A percentile compares a stretch with the other conserved stretches of the same genome.
Conservation (phyloP, 306 rosid genomes). For the Vigna radiata region DNA sequence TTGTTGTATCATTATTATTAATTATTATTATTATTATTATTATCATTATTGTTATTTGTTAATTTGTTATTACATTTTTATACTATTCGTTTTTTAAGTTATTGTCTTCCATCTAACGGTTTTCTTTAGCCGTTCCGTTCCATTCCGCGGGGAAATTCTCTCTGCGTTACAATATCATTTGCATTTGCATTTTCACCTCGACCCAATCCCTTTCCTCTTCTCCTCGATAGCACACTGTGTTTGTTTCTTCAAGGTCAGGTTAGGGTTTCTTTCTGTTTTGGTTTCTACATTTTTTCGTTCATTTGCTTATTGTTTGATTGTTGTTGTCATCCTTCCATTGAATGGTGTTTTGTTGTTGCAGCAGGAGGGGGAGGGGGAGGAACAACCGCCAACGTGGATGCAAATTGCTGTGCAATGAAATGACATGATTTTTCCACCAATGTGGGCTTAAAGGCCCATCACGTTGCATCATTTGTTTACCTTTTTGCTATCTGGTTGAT, state of each 20-base stretch:
- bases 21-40: too few relatives aligned
- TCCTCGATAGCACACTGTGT: neutral
- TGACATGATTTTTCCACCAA: neutral
- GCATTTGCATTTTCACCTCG: neutral
- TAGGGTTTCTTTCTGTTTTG: neutral
- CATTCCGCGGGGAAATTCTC: neutral
- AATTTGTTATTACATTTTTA: too few relatives aligned
- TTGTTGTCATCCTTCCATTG: neutral
- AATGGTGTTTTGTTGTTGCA: neutral
- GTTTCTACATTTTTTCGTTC: neutral
- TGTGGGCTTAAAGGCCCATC: conserved; percentile 22
- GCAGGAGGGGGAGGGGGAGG: conserved; percentile 1
- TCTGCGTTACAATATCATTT: neutral
- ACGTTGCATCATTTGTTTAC: neutral
- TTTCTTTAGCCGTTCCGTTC: neutral
- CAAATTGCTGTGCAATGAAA: neutral
- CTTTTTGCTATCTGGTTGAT: neutral
- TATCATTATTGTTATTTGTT: too few relatives aligned
- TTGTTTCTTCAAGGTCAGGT: neutral
- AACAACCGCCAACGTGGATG: neutral
- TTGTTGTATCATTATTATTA: too few relatives aligned
- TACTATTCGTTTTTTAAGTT: too few relatives aligned
- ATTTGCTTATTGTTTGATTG: neutral
- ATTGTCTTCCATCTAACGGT: neutral
- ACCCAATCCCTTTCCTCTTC: neutral